Percentiles rank a stretch among this genome's conserved stretches.
Evolutionary conservation across 2,329 filamentous ascomycete species (phyloP).

Genomic region (Penicillium sp.): DNA sequence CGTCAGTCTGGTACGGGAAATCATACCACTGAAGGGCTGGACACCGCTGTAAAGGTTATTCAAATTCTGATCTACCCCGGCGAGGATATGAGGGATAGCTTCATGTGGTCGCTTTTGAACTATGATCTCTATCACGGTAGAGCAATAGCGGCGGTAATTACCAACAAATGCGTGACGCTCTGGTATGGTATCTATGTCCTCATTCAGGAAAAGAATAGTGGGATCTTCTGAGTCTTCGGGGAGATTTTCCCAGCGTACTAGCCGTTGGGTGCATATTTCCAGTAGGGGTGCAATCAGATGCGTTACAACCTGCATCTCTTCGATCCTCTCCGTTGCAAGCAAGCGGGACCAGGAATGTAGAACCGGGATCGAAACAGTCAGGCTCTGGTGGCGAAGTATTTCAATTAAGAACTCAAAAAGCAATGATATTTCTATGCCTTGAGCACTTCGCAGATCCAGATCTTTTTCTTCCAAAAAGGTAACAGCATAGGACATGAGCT

Average conservation of each 20-base stretch:
- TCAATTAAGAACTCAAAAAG: slow-evolving; percentile 76
- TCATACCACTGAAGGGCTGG: slow-evolving; percentile 62
- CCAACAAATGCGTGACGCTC: slow-evolving; percentile 93
- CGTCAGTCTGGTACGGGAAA: background rate
- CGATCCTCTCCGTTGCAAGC: slow-evolving; percentile 67
- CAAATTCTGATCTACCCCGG: slow-evolving; percentile 69
- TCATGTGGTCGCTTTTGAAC: slow-evolving; percentile 78
- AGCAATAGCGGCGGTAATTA: slow-evolving; percentile 90
- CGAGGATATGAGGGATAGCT: slow-evolving; percentile 82
- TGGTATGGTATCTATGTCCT: slow-evolving; percentile 92
- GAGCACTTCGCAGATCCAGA: slow-evolving; percentile 55
- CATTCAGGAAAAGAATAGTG: slow-evolving; percentile 75
- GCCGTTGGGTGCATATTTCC: slow-evolving; percentile 74
- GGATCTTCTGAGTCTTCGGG: slow-evolving; percentile 77
- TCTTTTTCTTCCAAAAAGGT: slow-evolving; percentile 79
- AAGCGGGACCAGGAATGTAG: slow-evolving; percentile 86
- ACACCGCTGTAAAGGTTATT: slow-evolving; percentile 70
- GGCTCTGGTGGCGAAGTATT: slow-evolving; percentile 77
- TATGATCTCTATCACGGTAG: slow-evolving; percentile 80
- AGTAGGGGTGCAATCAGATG: slow-evolving; percentile 69
- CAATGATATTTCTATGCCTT: slow-evolving; percentile 62
- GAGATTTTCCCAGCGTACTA: slow-evolving; percentile 83
- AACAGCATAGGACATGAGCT: slow-evolving; percentile 82
- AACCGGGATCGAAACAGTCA: slow-evolving; percentile 89
- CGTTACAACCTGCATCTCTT: slow-evolving; percentile 54